Conservation (phyloP, 1,284 basidiomycete genomes). For the Puccinia triticina region DNA sequence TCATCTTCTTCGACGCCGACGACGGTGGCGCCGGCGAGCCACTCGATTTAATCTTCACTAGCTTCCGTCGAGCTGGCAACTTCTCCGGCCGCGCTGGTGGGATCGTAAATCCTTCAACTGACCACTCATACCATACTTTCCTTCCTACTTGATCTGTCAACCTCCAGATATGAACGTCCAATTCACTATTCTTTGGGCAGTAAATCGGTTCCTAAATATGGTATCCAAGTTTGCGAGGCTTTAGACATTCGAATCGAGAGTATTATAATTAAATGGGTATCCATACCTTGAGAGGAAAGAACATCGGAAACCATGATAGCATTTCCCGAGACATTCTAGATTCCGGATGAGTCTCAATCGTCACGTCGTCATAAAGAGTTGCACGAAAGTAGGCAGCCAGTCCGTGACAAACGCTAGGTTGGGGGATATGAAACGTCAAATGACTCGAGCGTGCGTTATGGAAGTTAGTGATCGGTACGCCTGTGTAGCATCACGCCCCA, state of each 20-base stretch:
- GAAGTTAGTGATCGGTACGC: slow-evolving; percentile 61
- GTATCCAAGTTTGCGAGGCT: not conserved
- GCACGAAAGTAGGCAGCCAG: slow-evolving; percentile 98
- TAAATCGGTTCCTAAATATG: slow-evolving; percentile 79
- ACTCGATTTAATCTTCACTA: slow-evolving; percentile 28
- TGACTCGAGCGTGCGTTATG: slow-evolving; percentile 62
- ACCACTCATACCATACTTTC: slow-evolving; percentile 99
- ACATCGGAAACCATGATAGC: slow-evolving; percentile 98
- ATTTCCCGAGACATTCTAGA: slow-evolving; percentile 84
- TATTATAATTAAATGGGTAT: slow-evolving; percentile 18
- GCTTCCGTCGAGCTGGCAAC: slow-evolving; percentile 13
- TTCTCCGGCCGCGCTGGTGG: slow-evolving; percentile 59
- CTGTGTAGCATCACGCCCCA: slow-evolving; percentile 60
- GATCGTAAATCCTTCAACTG: slow-evolving; percentile 80
- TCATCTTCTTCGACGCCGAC: slow-evolving; percentile 1
- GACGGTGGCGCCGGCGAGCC: slow-evolving; percentile 51
- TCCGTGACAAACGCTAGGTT: slow-evolving; percentile 93
- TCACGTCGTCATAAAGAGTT: slow-evolving; percentile 82
- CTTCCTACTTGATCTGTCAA: slow-evolving; percentile 72
- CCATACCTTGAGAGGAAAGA: slow-evolving; percentile 70
- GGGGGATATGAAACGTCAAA: slow-evolving; percentile 87
- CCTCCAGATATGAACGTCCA: slow-evolving; percentile 93
- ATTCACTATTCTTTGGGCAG: slow-evolving; percentile 84
- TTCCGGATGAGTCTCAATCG: slow-evolving; percentile 90
- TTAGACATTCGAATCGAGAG: not conserved